A percentile compares a stretch with the other conserved stretches of the same genome.
Evolutionary conservation across 257 asterid genomes (phyloP).

Genomic region (Solanum microdontum): DNA sequence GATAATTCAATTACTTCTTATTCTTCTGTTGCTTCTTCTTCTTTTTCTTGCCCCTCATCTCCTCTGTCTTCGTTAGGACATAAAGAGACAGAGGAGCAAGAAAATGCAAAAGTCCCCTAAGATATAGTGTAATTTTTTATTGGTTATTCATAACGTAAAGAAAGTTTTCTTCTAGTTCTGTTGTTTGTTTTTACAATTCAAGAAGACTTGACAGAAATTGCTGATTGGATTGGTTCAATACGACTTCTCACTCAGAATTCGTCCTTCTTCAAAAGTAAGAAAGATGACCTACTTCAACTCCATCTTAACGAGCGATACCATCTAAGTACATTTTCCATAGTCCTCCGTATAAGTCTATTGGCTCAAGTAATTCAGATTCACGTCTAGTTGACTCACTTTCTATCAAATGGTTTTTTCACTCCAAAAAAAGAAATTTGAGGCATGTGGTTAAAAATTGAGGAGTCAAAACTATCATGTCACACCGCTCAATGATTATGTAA

Average conservation of each 20-base stretch:
- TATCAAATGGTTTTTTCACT: not conserved
- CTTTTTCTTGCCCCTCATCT: conserved; percentile 38
- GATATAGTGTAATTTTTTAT: not conserved
- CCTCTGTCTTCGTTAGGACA: conserved; percentile 8
- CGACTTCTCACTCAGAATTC: not conserved
- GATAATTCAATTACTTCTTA: conserved; percentile 15
- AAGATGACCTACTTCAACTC: not conserved
- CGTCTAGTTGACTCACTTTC: not conserved
- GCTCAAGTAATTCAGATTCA: not conserved
- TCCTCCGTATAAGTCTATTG: not conserved
- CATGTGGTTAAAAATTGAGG: not conserved
- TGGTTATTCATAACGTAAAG: not conserved
- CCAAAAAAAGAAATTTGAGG: not conserved
- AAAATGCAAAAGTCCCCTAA: not conserved
- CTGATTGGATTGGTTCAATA: not conserved
- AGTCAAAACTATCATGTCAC: not conserved
- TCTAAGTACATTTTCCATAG: not conserved
- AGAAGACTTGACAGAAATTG: not conserved
- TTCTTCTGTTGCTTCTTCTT: conserved; percentile 48
- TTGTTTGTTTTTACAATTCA: not conserved
- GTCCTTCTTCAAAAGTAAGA: not conserved
- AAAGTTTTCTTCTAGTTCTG: not conserved
- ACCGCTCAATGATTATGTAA: not conserved
- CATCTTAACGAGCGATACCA: not conserved
- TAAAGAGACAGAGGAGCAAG: not conserved